Conservation (phyloP, 1,284 basidiomycete genomes). For the Fomitopsis betulina region DNA sequence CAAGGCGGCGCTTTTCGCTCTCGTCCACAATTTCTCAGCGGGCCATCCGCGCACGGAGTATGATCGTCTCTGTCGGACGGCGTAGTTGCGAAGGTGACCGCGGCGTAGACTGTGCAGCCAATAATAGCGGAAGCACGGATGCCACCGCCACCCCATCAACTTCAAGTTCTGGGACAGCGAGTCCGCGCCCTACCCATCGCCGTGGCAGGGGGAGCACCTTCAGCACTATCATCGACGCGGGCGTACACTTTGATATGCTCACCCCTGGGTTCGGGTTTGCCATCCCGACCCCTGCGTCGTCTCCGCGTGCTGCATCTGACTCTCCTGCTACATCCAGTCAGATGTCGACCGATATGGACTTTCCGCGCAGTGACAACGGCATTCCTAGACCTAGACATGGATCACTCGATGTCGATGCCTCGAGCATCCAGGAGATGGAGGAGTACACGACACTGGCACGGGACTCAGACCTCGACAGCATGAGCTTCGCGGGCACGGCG, state of each 20-base stretch:
- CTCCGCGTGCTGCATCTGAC: background rate
- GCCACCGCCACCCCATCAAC: background rate
- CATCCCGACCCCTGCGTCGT: background rate
- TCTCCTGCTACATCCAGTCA: background rate
- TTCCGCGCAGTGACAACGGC: background rate
- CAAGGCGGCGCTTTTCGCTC: constrained; percentile 24
- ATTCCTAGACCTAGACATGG: background rate
- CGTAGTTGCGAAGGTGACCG: constrained; percentile 6
- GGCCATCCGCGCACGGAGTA: constrained; percentile 15
- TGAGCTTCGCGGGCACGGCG: constrained; percentile 24
- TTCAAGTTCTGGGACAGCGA: background rate
- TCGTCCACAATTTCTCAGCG: constrained; percentile 25
- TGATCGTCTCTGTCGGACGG: constrained; percentile 12
- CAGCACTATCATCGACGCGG: constrained; percentile 14
- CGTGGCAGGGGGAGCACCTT: constrained; percentile 1
- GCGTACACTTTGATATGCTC: constrained; percentile 16
- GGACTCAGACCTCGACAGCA: constrained; percentile 25
- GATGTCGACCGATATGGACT: constrained; percentile 8
- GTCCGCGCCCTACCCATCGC: background rate
- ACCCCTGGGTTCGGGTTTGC: constrained; percentile 4
- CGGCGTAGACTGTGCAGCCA: background rate
- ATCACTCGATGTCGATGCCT: background rate
- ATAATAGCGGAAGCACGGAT: background rate
- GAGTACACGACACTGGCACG: constrained; percentile 17
- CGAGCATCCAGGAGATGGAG: background rate